phyloP scores from a whole-genome alignment of 225 moss, liverwort and hornwort species.

The Bryoerythrophyllum caledonicum region DNA sequence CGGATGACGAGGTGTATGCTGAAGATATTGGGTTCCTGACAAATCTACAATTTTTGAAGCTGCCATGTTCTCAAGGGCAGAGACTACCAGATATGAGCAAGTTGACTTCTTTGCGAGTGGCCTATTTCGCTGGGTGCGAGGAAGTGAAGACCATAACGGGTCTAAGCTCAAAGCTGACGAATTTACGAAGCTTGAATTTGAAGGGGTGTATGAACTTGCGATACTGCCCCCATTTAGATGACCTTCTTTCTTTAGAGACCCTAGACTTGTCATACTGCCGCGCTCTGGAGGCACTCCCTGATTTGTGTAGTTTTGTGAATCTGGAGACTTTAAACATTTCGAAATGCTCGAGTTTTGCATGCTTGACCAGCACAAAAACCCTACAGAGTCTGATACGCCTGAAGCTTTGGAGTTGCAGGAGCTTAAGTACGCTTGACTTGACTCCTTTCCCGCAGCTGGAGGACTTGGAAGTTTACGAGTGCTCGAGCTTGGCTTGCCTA shows the following conservation, averaged over 20 bases:
- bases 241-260: neutral
- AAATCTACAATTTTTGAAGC: too few relatives aligned
- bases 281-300: neutral
- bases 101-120: neutral
- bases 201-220: neutral
- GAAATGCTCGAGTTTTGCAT: neutral
- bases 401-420: neutral
- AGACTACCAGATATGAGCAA: neutral
- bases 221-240: neutral
- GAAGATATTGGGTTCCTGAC: too few relatives aligned
- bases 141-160: neutral
- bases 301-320: neutral
- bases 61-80: too few relatives aligned
- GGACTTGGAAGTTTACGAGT: too few relatives aligned
- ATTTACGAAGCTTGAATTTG: neutral
- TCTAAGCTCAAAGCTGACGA: neutral
- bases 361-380: neutral
- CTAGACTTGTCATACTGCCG: neutral
- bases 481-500: too few relatives aligned
- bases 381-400: too few relatives aligned
- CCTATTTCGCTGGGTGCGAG: neutral
- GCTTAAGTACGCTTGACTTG: too few relatives aligned
- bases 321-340: rapidly evolving
- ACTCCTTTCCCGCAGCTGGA: too few relatives aligned
- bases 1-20: too few relatives aligned